phyloP scores from a whole-genome alignment of 768 basidiomycete genomes.

The Psilocybe cyanescens region DNA sequence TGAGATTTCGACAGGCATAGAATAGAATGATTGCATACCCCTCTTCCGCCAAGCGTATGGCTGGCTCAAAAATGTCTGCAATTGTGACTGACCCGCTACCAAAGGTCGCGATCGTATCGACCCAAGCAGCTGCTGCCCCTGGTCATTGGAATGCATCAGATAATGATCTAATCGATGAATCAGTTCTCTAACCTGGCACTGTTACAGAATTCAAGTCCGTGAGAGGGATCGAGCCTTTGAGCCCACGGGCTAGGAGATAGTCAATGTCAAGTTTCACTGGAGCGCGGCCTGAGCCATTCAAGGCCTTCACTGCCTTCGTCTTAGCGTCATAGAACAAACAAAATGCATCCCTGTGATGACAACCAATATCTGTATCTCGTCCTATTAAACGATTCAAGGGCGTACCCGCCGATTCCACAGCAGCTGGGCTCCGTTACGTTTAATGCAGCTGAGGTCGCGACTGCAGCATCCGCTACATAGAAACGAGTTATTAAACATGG shows the following conservation, averaged over 20 bases:
- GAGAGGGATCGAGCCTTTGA: conserved; percentile 74
- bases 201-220: conserved; percentile 91
- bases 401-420: conserved; percentile 92
- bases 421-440: conserved; percentile 89
- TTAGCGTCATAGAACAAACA: conserved; percentile 91
- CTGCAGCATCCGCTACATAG: conserved; percentile 83
- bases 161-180: background rate
- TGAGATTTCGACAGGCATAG: background rate
- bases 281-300: conserved; percentile 92
- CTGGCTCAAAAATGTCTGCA: conserved; percentile 83
- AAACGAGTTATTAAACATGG: background rate
- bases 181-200: conserved; percentile 59
- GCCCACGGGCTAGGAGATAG: conserved; percentile 68
- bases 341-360: conserved; percentile 72
- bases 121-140: conserved; percentile 96
- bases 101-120: conserved; percentile 83
- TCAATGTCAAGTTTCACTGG: conserved; percentile 82
- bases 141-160: conserved; percentile 5
- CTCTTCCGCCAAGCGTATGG: conserved; percentile 89
- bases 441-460: conserved; percentile 89
- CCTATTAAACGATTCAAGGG: conserved; percentile 13
- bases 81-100: conserved; percentile 72
- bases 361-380: conserved; percentile 6
- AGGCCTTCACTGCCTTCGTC: conserved; percentile 78
- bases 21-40: conserved; percentile 55